Percentiles rank a stretch among this genome's conserved stretches.
phyloP scores from a whole-genome alignment of 257 asterid genomes.

The Solanum medicagineum region DNA sequence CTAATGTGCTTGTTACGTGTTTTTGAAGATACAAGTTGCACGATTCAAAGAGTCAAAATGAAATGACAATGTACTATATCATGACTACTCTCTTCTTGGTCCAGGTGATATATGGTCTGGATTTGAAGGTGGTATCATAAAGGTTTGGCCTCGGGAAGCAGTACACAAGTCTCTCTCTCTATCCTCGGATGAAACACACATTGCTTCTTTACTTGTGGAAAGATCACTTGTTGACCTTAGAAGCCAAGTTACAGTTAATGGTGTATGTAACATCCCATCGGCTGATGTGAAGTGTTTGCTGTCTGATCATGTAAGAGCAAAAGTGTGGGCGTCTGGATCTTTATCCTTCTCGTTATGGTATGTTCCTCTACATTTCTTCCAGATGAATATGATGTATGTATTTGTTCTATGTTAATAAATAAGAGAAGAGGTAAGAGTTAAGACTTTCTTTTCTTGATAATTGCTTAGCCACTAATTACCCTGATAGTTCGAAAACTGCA shows the following conservation, averaged over 20 bases:
- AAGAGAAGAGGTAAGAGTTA: background rate
- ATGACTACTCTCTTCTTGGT: background rate
- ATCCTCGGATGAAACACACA: conserved; percentile 68
- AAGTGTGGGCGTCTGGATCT: conserved; percentile 80
- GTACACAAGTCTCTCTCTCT: conserved; percentile 70
- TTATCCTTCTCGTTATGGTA: conserved; percentile 80
- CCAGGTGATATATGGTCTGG: conserved; percentile 97
- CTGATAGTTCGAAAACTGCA: conserved; percentile 13
- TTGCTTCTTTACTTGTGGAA: conserved; percentile 83
- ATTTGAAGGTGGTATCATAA: conserved; percentile 61
- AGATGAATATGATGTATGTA: background rate
- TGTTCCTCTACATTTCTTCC: background rate
- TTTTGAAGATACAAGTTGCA: background rate
- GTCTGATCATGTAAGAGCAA: conserved; percentile 52
- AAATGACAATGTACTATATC: background rate
- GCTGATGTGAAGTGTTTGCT: conserved; percentile 72
- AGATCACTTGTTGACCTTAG: conserved; percentile 63
- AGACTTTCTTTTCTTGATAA: background rate
- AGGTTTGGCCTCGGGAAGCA: conserved; percentile 90
- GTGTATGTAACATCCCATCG: conserved; percentile 69
- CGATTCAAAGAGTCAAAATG: background rate
- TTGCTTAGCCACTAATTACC: conserved; percentile 2
- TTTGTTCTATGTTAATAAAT: background rate
- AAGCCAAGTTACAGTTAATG: conserved; percentile 83
- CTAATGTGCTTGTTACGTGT: background rate